Percentiles rank a stretch among this genome's conserved stretches.
Evolutionary conservation across 2,329 filamentous ascomycete species (phyloP).

Genomic region (Cladophialophora psammophila): DNA sequence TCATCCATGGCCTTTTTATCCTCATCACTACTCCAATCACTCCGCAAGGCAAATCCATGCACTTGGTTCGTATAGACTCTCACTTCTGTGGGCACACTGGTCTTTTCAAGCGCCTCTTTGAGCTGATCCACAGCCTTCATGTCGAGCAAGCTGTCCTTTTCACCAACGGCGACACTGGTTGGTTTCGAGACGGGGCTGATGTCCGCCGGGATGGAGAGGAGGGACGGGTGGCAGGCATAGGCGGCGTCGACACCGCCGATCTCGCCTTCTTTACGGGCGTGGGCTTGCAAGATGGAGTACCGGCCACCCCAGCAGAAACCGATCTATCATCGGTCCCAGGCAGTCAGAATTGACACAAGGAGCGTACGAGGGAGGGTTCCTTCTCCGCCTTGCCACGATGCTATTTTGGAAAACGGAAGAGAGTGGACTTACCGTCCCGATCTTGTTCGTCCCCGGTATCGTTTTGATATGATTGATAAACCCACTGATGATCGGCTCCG

Average conservation of each 20-base stretch:
- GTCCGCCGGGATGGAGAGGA: constrained; percentile 53
- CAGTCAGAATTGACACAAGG: neutral
- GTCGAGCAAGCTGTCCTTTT: constrained; percentile 52
- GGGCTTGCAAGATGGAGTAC: constrained; percentile 48
- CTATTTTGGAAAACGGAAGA: neutral
- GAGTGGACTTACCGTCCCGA: constrained; percentile 44
- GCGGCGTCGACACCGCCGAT: constrained; percentile 51
- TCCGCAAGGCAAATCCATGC: constrained; percentile 54
- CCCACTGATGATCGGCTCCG: constrained; percentile 53
- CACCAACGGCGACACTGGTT: constrained; percentile 51
- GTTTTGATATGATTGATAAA: constrained; percentile 52
- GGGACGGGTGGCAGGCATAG: constrained; percentile 52
- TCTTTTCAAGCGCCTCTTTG: constrained; percentile 52
- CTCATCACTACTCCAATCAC: constrained; percentile 52
- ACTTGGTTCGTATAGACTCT: constrained; percentile 54
- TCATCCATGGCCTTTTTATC: constrained; percentile 59
- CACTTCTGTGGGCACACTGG: constrained; percentile 48
- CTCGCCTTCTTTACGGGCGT: constrained; percentile 39
- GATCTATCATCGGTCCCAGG: constrained; percentile 36
- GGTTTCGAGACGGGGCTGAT: constrained; percentile 52
- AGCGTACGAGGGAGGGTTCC: neutral
- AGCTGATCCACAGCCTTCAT: constrained; percentile 50
- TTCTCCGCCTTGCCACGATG: neutral
- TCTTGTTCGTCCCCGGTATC: constrained; percentile 48
- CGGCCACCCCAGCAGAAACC: constrained; percentile 59